Conservation (phyloP, 2,329 filamentous ascomycete genomes). For the Talaromyces sp. region DNA sequence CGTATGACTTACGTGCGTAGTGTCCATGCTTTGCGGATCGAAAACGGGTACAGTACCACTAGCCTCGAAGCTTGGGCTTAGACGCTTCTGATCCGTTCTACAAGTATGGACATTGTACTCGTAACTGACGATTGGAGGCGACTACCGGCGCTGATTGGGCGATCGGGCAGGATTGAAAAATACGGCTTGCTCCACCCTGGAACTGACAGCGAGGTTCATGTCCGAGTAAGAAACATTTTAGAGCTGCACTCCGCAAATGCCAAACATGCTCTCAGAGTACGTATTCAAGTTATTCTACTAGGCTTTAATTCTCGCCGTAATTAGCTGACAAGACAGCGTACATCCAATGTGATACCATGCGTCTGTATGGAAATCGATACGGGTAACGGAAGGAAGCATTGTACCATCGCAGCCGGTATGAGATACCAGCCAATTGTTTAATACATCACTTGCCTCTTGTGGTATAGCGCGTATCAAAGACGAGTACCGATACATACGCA, state of each 20-base stretch:
- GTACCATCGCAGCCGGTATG: conserved; percentile 2
- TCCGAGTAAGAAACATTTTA: no score
- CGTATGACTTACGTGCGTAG: not conserved
- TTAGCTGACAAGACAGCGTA: not conserved
- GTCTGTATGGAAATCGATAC: not conserved
- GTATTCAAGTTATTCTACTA: not conserved
- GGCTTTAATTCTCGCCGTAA: not conserved
- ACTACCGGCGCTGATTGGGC: not conserved
- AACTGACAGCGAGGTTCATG: not conserved
- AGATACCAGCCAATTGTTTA: conserved; percentile 17
- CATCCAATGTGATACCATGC: not conserved
- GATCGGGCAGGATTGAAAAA: not conserved
- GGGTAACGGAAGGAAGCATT: not conserved
- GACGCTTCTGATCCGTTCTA: not conserved
- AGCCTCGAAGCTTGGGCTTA: conserved; percentile 14
- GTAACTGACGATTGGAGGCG: not conserved
- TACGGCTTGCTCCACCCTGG: not conserved
- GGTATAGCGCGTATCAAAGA: not conserved
- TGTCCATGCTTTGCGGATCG: not conserved
- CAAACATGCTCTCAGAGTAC: not conserved
- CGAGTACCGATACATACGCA: not conserved
- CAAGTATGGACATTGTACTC: no score
- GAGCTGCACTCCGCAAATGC: not conserved
- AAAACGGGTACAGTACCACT: conserved; percentile 15
- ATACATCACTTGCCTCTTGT: not conserved